Evolutionary conservation across 805 yeast genomes (phyloP), one percentile per base, ranked within the genome.

Genomic region (Candida saitoana): DNA sequence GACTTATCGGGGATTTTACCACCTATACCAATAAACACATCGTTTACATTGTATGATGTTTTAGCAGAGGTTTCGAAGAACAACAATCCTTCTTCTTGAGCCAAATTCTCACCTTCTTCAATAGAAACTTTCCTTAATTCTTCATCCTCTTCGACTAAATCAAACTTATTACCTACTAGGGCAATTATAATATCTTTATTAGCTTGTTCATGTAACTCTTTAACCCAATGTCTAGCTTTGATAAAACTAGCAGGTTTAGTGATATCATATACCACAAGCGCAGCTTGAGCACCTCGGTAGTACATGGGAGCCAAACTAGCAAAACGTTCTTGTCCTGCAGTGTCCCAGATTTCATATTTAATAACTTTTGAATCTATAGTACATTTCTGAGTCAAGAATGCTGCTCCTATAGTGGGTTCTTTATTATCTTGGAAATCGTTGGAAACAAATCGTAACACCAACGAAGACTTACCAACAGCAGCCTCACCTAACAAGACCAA

Each of bases 321-420:
- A 71, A 91, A 91, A 49, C 99, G 70, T 63, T 91, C 99, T 70
- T 91, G 98, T 16, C 99, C 99, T 2, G 98, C 98, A 11, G 98
- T 90, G 61, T 90, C 98, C 95, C 96, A 87, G 45, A 87, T 87
- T 59, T 87, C 96, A 60, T 87, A 89, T 63, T 93, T 91, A 57
- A 91, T 87, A 6, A 93, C 86, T 56, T 84, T 77, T 46, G 82
- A 84, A 38, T 93, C 86, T 57, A 93, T 83, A 17, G 87, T 80
- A 58, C 96, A 90, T 57, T 95, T 80, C 61, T 91, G 98, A 30
- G 99, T 91, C 43, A 91, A 70, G 59, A 91, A 91, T 3, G 98
- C 98, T 4, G 99, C 99, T 12, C 99, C 99, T 52, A 91, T 91
- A 2, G 99, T 91, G 17, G 97, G 97, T 57, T 91, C 98, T 60